Evolutionary conservation across 75 land plant genomes (phyloP).

Genomic region (Picea glauca): DNA sequence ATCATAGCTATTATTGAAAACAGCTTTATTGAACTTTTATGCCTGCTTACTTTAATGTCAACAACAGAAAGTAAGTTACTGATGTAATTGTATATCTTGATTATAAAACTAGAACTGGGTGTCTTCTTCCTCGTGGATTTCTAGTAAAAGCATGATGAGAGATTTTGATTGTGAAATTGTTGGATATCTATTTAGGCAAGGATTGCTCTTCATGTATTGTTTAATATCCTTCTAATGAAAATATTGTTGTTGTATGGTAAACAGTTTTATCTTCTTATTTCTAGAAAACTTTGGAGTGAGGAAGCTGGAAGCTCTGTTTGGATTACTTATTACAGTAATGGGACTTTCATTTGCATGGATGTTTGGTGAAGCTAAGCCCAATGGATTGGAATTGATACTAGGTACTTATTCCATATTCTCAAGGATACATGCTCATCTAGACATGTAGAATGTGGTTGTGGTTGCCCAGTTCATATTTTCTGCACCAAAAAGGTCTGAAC

Average conservation of each 20-base stretch:
- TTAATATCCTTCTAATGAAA: neutral
- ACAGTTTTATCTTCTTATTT: conserved; percentile 32
- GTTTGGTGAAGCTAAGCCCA: conserved; percentile 38
- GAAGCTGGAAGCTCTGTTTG: conserved; percentile 70
- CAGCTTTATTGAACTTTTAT: too few species aligned
- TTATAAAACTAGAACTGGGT: too few species aligned
- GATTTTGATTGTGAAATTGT: neutral
- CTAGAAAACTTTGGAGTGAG: conserved; percentile 43
- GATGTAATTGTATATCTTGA: too few species aligned
- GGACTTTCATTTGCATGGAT: conserved; percentile 67
- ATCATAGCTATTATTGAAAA: too few species aligned
- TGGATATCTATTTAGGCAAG: neutral
- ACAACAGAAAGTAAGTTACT: too few species aligned
- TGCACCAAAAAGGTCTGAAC: too few species aligned
- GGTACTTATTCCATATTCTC: conserved; percentile 18
- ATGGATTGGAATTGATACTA: conserved; percentile 14
- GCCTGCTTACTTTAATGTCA: too few species aligned
- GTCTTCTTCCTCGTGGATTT: too few species aligned
- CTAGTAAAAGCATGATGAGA: too few species aligned
- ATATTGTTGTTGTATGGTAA: conserved; percentile 16
- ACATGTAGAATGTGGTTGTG: neutral
- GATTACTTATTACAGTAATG: conserved; percentile 60
- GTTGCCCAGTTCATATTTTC: neutral
- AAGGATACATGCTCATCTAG: neutral
- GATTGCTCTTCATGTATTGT: neutral